Base-by-base conservation (phyloP, 169 alveolate genomes). In the Plasmodium coatneyi region DNA sequence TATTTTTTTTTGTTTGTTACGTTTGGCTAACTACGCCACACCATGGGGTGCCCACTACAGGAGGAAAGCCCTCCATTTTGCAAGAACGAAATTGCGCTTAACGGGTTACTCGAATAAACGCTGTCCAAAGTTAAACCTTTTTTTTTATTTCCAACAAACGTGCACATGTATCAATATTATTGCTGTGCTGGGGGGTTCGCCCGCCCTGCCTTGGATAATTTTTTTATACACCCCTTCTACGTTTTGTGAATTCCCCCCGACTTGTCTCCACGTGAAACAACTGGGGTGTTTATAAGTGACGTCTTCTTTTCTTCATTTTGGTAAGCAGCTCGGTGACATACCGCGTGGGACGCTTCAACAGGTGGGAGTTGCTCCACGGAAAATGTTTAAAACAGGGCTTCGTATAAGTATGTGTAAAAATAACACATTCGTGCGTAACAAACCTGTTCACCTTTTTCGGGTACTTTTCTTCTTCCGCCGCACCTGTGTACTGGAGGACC, bases 381-480 rank as follows among this genome's bases (percentile, higher is more conserved):
- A 66, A 66, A 25, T 22, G 76, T 22, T 28, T 25, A n/a, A 66
- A 66, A 25, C 76, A 9, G 5, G 76, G n/a, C 34, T 66, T 66
- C n/a, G 36, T 66, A 66, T 66, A 66, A 66, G 5, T n/a, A 28
- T 66, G 36, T 10, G 36, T 9, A 66, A 0, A 0, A 66, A n/a
- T 25, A 19, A 66, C 41, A 49, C 22, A 6, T 16, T 16, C 22
- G 19, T 3, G 6, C 60, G 25, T 39, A 22, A 5, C 19, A 22
- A 19, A 41, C 32, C 56, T n/a, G 14, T 32, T 83, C 49, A 39
- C 56, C 32, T 83, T 66, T 52, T 83, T 2, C 56, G 71, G 36
- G 41, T 66, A 39, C 82, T 54, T 54, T 71, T 83, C 3, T 70
- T 83, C 36, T 54, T 71, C 46, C 82, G 74, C 36, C 76, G 71